Evolutionary conservation across 2,329 filamentous ascomycete genomes (phyloP).

Genomic region (Cercospora sp.): DNA sequence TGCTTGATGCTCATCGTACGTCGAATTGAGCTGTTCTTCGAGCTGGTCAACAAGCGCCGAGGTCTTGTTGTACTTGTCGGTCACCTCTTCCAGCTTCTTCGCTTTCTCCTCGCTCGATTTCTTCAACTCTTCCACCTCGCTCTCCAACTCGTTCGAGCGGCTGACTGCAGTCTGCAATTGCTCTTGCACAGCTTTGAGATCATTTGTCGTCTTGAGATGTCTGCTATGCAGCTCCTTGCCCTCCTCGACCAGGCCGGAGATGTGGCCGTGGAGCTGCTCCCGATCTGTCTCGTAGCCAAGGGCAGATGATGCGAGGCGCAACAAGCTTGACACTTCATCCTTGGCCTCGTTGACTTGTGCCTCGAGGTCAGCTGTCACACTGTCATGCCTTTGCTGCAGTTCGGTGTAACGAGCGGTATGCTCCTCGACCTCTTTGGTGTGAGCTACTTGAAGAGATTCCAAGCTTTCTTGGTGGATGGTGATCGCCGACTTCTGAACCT

Average conservation of each 20-base stretch:
- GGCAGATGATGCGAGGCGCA: constrained; percentile 62
- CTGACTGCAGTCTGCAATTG: constrained; percentile 46
- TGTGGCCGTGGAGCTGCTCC: constrained; percentile 44
- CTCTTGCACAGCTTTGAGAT: constrained; percentile 45
- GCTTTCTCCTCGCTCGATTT: constrained; percentile 55
- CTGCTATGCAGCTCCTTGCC: constrained; percentile 46
- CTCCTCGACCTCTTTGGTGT: constrained; percentile 57
- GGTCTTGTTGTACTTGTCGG: constrained; percentile 80
- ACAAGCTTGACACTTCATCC: constrained; percentile 58
- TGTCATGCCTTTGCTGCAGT: constrained; percentile 40
- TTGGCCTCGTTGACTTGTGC: constrained; percentile 61
- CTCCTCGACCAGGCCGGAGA: constrained; percentile 47
- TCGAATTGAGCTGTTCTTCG: constrained; percentile 91
- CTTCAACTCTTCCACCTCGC: constrained; percentile 49
- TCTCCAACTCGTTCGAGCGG: constrained; percentile 44
- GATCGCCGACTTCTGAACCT: constrained; percentile 56
- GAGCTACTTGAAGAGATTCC: constrained; percentile 54
- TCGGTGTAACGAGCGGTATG: constrained; percentile 38
- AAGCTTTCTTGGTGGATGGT: constrained; percentile 56
- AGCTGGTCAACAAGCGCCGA: constrained; percentile 89
- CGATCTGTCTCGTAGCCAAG: constrained; percentile 63
- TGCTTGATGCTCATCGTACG: constrained; percentile 88
- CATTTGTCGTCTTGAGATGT: constrained; percentile 46
- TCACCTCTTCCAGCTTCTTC: constrained; percentile 58
- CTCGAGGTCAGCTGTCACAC: constrained; percentile 51